A percentile compares a stretch with the other conserved stretches of the same genome.
phyloP scores from a whole-genome alignment of 2,329 filamentous ascomycete species.

The Fusarium drepaniforme region DNA sequence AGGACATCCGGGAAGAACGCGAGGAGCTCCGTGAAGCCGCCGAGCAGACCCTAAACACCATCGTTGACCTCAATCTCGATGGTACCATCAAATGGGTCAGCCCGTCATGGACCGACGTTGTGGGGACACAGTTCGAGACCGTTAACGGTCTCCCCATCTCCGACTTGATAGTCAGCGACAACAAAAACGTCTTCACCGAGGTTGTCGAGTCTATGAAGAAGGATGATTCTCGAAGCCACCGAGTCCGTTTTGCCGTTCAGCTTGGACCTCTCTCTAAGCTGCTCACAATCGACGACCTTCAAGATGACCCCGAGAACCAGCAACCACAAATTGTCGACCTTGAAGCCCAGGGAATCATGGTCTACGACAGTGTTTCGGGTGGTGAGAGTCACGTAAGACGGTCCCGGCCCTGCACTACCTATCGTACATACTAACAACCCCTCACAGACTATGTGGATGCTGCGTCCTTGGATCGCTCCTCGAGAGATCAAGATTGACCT shows the following conservation, averaged over 20 bases:
- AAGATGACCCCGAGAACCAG: slow-evolving; percentile 54
- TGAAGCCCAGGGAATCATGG: slow-evolving; percentile 98
- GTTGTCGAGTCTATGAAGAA: slow-evolving; percentile 90
- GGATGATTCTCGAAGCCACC: slow-evolving; percentile 93
- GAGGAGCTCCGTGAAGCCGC: slow-evolving; percentile 95
- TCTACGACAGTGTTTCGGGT: slow-evolving; percentile 89
- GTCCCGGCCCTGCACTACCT: not conserved
- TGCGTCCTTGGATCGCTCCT: slow-evolving; percentile 88
- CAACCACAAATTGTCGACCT: slow-evolving; percentile 73
- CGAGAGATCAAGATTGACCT: slow-evolving; percentile 97
- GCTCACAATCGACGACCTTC: slow-evolving; percentile 57
- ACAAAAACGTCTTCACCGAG: slow-evolving; percentile 84
- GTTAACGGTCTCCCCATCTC: slow-evolving; percentile 83
- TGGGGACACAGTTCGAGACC: slow-evolving; percentile 80
- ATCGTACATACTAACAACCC: slow-evolving; percentile 43
- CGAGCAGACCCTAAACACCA: slow-evolving; percentile 96
- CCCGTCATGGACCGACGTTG: slow-evolving; percentile 93
- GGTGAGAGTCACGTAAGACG: slow-evolving; percentile 88
- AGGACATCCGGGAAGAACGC: slow-evolving; percentile 92
- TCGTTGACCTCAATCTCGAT: slow-evolving; percentile 92
- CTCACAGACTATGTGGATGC: slow-evolving; percentile 97
- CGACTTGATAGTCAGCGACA: slow-evolving; percentile 82
- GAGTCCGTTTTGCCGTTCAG: slow-evolving; percentile 82
- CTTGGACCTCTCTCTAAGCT: slow-evolving; percentile 78
- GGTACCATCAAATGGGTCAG: slow-evolving; percentile 96